A percentile compares a stretch with the other conserved stretches of the same genome.
Evolutionary conservation across 495 filamentous ascomycete species (phyloP).

Genomic region (Tuber umbilicatum): DNA sequence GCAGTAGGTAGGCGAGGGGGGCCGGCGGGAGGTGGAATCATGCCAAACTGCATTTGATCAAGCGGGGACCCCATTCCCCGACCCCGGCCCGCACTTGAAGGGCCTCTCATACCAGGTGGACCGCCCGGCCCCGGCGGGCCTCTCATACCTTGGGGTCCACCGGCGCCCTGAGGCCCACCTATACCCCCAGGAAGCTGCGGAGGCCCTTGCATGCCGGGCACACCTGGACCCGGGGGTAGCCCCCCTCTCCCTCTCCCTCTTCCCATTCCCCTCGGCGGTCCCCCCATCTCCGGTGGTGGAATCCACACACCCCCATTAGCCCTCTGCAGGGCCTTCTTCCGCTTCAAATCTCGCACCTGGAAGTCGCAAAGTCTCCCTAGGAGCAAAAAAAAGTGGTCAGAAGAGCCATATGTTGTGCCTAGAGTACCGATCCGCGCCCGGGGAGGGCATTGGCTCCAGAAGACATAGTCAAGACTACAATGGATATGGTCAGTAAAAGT

Average conservation of each 20-base stretch:
- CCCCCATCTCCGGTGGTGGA: conserved; percentile 51
- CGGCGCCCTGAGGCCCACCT: conserved; percentile 33
- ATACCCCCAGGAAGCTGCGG: conserved; percentile 10
- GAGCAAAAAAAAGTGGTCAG: conserved; percentile 77
- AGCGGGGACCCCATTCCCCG: conserved; percentile 1
- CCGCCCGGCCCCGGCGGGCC: conserved; percentile 8
- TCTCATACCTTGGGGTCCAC: conserved; percentile 10
- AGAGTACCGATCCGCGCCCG: conserved; percentile 69
- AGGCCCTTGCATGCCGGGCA: conserved; percentile 15
- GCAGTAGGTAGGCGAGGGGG: conserved; percentile 52
- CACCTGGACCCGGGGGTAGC: conserved; percentile 16
- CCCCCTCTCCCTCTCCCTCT: conserved; percentile 27
- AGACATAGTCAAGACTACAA: conserved; percentile 65
- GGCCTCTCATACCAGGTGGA: conserved; percentile 12
- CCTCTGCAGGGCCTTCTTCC: conserved; percentile 53
- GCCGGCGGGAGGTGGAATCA: conserved; percentile 53
- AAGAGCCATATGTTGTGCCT: conserved; percentile 77
- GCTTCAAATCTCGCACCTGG: conserved; percentile 64
- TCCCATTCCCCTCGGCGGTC: conserved; percentile 37
- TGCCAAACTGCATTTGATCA: conserved; percentile 47
- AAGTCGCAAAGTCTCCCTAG: conserved; percentile 79
- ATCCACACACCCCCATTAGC: conserved; percentile 53
- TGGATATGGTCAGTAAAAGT: conserved; percentile 21
- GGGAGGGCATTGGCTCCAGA: conserved; percentile 79
- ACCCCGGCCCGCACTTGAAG: conserved; percentile 22